Evolutionary conservation across 768 basidiomycete genomes (phyloP), one percentile per base, ranked within the genome.

Genomic region (Xanthoconium purpureum): DNA sequence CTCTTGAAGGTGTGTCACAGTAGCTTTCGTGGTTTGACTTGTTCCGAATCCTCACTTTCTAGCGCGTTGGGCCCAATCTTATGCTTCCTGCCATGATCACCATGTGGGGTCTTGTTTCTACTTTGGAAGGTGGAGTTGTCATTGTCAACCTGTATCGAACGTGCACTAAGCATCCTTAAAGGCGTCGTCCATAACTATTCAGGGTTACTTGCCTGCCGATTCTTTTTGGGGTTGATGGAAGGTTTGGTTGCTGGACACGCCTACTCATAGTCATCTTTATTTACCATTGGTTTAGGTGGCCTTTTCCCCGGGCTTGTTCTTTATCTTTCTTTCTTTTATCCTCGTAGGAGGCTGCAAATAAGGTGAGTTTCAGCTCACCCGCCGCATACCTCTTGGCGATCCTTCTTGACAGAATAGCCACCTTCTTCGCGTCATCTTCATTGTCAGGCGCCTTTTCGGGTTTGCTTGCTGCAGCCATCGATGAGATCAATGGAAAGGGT

Each of bases 91-190:
- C 80, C 1, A 82, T 88, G 78, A 69, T 88, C 47, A 77, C 80
- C 0, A 61, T 82, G 1, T 90, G 88, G 87, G 88, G 88, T n/a
- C 46, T 87, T n/a, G 78, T 84, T 14, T 77, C 80, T 11, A 76
- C 83, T 10, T 72, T 82, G 44, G 86, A 89, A 77, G 85, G 84
- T 78, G 28, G 56, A 37, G 35, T 33, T 59, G 11, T 44, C n/a
- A 17, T 12, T 45, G n/a, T 47, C 24, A 24, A n/a, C 18, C 10
- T 7, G 33, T n/a, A 28, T 36, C n/a, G 5, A 7, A 24, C 3
- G 43, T 48, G 33, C 18, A 32, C 39, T 49, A 38, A 24, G 5
- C 33, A 32, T n/a, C 13, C 11, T 46, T 15, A 6, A 17, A 55
- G 81, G 81, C 2, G 60, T 80, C 14, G 82, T 71, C 66, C 77